phyloP scores from a whole-genome alignment of 1,284 basidiomycete species.

The Pseudozyma thailandica region DNA sequence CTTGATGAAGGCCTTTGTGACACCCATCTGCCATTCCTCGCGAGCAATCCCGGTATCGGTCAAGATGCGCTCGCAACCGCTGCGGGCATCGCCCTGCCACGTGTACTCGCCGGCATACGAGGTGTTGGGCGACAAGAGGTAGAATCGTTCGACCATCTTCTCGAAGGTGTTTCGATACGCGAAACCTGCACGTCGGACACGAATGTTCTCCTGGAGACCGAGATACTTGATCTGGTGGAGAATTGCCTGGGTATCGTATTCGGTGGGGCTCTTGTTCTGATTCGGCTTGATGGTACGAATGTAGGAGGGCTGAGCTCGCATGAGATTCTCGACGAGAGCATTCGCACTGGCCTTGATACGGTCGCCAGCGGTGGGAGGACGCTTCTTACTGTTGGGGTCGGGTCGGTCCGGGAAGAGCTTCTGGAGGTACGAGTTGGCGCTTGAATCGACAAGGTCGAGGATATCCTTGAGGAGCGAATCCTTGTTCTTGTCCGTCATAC shows the following conservation, averaged over 20 bases:
- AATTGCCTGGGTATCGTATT: slow-evolving; percentile 94
- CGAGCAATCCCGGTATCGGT: slow-evolving; percentile 93
- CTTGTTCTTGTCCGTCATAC: slow-evolving; percentile 99
- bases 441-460: slow-evolving; percentile 82
- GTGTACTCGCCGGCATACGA: slow-evolving; percentile 99
- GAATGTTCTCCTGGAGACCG: slow-evolving; percentile 97
- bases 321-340: slow-evolving; percentile 92
- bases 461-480: slow-evolving; percentile 95
- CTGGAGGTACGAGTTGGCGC: slow-evolving; percentile 75
- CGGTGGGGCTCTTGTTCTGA: slow-evolving; percentile 89
- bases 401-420: slow-evolving; percentile 91
- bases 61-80: slow-evolving; percentile 91
- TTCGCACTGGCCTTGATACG: slow-evolving; percentile 93
- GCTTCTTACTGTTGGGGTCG: slow-evolving; percentile 96
- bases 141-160: slow-evolving; percentile 93
- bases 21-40: slow-evolving; percentile 99
- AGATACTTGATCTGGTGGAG: slow-evolving; percentile 99
- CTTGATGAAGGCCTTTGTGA: slow-evolving; percentile 99
- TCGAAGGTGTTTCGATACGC: slow-evolving; percentile 97
- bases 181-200: slow-evolving; percentile 95
- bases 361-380: slow-evolving; percentile 96
- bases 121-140: slow-evolving; percentile 90
- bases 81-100: slow-evolving; percentile 89
- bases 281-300: slow-evolving; percentile 99
- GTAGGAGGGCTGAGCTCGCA: slow-evolving; percentile 96